Evolutionary conservation across 1,284 basidiomycete genomes (phyloP).

Genomic region (Trametes pubescens): DNA sequence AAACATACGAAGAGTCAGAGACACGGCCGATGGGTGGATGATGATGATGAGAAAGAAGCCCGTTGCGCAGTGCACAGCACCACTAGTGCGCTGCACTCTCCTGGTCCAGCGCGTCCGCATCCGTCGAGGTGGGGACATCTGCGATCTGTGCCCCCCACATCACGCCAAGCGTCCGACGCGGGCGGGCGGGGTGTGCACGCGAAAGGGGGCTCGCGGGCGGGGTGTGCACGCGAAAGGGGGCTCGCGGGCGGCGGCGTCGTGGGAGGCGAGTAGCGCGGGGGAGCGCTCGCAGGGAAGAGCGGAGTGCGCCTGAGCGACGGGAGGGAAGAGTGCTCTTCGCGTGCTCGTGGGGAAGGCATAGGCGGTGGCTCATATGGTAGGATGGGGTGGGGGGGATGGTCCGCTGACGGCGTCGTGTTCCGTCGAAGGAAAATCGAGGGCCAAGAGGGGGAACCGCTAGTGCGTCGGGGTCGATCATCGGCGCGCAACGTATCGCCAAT

Average conservation of each 20-base stretch:
- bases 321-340: conserved; percentile 16
- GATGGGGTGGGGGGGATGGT: conserved; percentile 11
- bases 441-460: conserved; percentile 1
- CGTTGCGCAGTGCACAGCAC: conserved; percentile 31
- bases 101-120: conserved; percentile 25
- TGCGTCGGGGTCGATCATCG: conserved; percentile 48
- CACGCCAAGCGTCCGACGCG: conserved; percentile 23
- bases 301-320: conserved; percentile 5
- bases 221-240: conserved; percentile 15
- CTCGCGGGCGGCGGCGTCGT: conserved; percentile 18
- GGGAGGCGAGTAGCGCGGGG: conserved; percentile 14
- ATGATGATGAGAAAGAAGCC: conserved; percentile 19
- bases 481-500: conserved; percentile 73
- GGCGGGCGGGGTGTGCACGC: conserved; percentile 21
- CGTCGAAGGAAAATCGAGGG: conserved; percentile 15
- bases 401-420: conserved; percentile 11
- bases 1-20: conserved; percentile 26
- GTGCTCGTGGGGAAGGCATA: conserved; percentile 27
- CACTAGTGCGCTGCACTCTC: conserved; percentile 25
- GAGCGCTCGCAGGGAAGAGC: conserved; percentile 27
- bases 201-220: conserved; percentile 14
- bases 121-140: conserved; percentile 17
- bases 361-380: conserved; percentile 19
- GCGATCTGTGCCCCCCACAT: conserved; percentile 7
- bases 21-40: not conserved